Evolutionary conservation across 2,329 filamentous ascomycete species (phyloP), one percentile per base, ranked within the genome.

Genomic region (Raffaelea ambrosiae): DNA sequence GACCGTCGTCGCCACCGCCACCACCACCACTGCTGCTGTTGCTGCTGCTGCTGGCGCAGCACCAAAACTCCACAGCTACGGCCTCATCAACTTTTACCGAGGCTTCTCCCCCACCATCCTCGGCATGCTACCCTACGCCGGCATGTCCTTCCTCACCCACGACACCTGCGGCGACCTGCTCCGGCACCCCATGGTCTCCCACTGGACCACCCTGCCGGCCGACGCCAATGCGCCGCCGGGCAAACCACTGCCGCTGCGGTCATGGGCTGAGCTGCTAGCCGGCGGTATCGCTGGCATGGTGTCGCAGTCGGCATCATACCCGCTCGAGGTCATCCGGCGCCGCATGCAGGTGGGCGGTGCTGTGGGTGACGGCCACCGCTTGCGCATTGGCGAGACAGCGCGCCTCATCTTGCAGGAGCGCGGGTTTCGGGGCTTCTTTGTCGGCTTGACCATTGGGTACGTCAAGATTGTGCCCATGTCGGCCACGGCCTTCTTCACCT

Each of bases 271-370:
- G 65, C 77, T 98, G 5, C 74, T 77, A 3, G 83, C 89, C 0
- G 93, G 93, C 43, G 93, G 90, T 1, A 64, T 93, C 10, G 90
- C 93, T 0, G 93, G 93, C 2, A 71, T 95, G 51, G 81, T 96
- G 1, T 90, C 88, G 8, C 93, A 98, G 66, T 95, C 91, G 0
- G 80, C 84, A 0, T 94, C 90, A 16, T 98, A 98, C 63, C 93
- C 93, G 5, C 73, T 98, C 3, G 93, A 98, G 65, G 88, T 98
- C 16, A 85, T 97, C 50, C 74, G 93, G 51, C 77, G 93, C 54
- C 77, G 93, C 43, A 97, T 98, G 91, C 93, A 98, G 63, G 93
- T 98, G 14, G 87, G 88, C 43, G 93, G 91, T 11, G 90, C 91
- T 0, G 88, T 97, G 1, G 93, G 93, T 1, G 90, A 97, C 62